These are phyloP conservation scores for Nannochloropsis gaditana DNA, from an alignment of 108 stramenopile species.

Conservation along the genomic window DNA sequence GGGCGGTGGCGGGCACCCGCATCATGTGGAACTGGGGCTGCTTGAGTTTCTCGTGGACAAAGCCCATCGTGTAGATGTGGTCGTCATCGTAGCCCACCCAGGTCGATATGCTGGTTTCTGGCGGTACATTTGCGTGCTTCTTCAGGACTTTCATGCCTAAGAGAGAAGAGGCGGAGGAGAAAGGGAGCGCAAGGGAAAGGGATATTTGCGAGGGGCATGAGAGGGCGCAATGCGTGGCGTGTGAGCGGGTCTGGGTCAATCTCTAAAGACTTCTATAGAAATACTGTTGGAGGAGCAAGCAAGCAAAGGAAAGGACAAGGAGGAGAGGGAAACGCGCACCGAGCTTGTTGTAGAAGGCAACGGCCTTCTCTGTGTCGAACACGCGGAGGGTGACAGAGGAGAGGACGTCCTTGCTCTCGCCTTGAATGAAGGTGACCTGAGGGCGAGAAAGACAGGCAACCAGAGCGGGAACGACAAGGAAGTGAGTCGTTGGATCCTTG, in stretches of 20 bases:
- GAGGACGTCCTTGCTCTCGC: constrained; percentile 2
- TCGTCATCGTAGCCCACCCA: background rate
- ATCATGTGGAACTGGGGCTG: background rate
- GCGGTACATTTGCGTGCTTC: background rate
- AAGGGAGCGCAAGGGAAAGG: background rate
- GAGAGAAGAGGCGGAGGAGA: background rate
- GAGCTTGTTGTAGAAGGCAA: background rate
- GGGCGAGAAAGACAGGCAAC: background rate
- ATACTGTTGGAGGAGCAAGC: background rate
- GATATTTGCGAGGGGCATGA: background rate
- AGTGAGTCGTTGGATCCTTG: background rate
- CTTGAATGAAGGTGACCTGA: background rate
- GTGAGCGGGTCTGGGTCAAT: background rate
- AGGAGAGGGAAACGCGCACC: background rate
- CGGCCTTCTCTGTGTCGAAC: background rate
- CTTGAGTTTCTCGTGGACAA: background rate
- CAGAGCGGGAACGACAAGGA: background rate
- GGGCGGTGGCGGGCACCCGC: background rate
- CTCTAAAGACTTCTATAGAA: background rate
- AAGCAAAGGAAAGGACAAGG: background rate
- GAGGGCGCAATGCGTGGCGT: background rate
- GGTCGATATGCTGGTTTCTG: background rate
- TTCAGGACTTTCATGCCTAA: background rate
- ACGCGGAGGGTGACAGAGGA: background rate
- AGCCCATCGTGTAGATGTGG: background rate